Evolutionary conservation across 2,329 filamentous ascomycete species (phyloP), one percentile per base, ranked within the genome.

Genomic region (Furcasterigmium furcatum): DNA sequence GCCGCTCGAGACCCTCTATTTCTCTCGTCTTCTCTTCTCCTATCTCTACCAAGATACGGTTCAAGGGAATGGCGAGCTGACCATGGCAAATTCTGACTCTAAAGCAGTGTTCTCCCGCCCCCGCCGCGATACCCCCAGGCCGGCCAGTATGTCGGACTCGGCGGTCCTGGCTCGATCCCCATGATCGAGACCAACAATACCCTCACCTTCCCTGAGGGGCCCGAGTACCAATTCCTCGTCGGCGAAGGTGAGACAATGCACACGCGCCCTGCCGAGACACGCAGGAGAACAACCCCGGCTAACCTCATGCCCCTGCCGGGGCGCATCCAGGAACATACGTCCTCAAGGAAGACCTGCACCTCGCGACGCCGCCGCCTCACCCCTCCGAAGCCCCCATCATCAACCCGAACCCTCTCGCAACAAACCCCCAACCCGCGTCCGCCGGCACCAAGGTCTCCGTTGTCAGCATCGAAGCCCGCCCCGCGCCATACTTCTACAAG

Each of bases 121-220:
- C 90, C 88, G 50, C 85, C 88, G 49, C 83, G 91, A 65, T 96
- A 95, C 73, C 86, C 88, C 46, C 79, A 82, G 59, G 77, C 81
- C 58, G 82, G 85, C 53, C 87, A 87, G 65, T 87, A 88, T 71
- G 84, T 85, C 56, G 81, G 81, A 53, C 78, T 85, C 45, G 82
- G 82, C 53, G 79, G 84, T 59, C 84, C 84, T 51, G 77, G 85
- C 63, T 76, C 82, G 43, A 75, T 82, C 30, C 85, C 87, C 30
- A 81, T 95, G 65, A 86, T 96, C 60, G 94, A 99, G 76, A 96
- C 92, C 44, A 95, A 94, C 68, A 99, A 97, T 63, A 86, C 84
- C 32, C 73, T 99, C 50, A 82, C 81, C 46, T 87, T 88, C 58
- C 92, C 89, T 20, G 82, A 83, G 29, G 88, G 88, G 5, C 80